These are phyloP conservation scores for Moringa oleifera DNA, from an alignment of 345 rosid species.

Conservation along the genomic window DNA sequence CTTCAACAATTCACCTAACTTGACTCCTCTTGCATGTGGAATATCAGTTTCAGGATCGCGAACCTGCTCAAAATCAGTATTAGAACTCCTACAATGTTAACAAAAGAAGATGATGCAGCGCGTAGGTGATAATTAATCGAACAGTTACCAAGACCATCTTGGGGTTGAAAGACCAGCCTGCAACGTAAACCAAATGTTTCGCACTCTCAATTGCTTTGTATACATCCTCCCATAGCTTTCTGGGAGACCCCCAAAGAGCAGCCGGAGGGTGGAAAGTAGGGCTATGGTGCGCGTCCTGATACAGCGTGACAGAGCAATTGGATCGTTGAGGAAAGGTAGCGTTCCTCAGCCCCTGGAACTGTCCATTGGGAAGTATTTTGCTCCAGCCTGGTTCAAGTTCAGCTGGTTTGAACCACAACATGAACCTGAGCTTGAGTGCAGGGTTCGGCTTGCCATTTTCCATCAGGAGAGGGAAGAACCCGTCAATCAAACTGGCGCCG, in stretches of 20 bases:
- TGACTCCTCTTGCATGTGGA: conserved; percentile 60
- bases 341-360: conserved; percentile 55
- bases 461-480: conserved; percentile 49
- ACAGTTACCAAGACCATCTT: conserved; percentile 56
- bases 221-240: conserved; percentile 79
- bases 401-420: conserved; percentile 86
- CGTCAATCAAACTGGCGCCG: conserved; percentile 48
- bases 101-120: background rate
- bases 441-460: conserved; percentile 45
- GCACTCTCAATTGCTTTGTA: conserved; percentile 76
- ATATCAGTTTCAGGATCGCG: conserved; percentile 59
- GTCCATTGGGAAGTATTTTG: conserved; percentile 26
- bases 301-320: conserved; percentile 55
- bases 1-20: conserved; percentile 64
- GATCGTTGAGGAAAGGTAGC: conserved; percentile 75
- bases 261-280: conserved; percentile 46
- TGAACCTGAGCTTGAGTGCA: conserved; percentile 45
- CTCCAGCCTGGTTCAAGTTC: conserved; percentile 58
- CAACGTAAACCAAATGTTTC: conserved; percentile 69
- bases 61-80: conserved; percentile 28
- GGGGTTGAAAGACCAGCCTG: conserved; percentile 90
- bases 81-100: background rate
- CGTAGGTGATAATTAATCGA: background rate
- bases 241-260: conserved; percentile 31
- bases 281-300: conserved; percentile 76